phyloP scores from a whole-genome alignment of 768 basidiomycete genomes.

The Pleurotus djamor region DNA sequence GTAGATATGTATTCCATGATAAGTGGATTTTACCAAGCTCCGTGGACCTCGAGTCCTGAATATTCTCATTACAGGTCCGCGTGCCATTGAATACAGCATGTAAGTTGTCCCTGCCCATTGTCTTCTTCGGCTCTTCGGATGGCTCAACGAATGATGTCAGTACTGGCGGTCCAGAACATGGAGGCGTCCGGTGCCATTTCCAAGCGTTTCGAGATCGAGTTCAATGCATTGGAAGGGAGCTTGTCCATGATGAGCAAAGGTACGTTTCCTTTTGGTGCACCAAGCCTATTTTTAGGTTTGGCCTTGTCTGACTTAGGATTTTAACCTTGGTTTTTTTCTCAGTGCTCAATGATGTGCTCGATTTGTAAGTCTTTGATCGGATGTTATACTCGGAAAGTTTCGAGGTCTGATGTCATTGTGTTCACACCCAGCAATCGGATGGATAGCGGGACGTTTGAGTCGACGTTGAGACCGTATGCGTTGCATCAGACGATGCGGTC shows the following conservation, averaged over 20 bases:
- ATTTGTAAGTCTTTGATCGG: constrained; percentile 36
- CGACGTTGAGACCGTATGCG: constrained; percentile 49
- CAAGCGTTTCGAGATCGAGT: constrained; percentile 67
- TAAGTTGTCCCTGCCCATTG: constrained; percentile 9
- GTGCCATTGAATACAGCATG: constrained; percentile 63
- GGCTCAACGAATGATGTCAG: constrained; percentile 7
- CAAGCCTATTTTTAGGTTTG: background rate
- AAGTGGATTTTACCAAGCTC: constrained; percentile 9
- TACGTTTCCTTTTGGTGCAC: constrained; percentile 12
- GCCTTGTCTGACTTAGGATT: background rate
- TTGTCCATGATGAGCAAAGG: constrained; percentile 75
- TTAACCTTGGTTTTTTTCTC: background rate
- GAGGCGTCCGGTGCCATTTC: constrained; percentile 58
- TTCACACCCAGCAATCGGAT: constrained; percentile 48
- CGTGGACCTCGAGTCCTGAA: background rate
- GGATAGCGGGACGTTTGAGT: constrained; percentile 71
- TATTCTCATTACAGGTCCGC: constrained; percentile 40
- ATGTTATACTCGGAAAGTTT: background rate
- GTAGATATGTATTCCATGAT: constrained; percentile 54
- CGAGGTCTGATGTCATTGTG: background rate
- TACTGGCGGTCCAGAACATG: constrained; percentile 80
- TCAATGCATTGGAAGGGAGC: constrained; percentile 66
- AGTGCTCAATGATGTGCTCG: constrained; percentile 66
- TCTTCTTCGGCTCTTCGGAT: background rate
- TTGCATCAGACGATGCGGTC: constrained; percentile 64